Conservation (phyloP, 148 eudicot genomes). For the Camellia japonica region DNA sequence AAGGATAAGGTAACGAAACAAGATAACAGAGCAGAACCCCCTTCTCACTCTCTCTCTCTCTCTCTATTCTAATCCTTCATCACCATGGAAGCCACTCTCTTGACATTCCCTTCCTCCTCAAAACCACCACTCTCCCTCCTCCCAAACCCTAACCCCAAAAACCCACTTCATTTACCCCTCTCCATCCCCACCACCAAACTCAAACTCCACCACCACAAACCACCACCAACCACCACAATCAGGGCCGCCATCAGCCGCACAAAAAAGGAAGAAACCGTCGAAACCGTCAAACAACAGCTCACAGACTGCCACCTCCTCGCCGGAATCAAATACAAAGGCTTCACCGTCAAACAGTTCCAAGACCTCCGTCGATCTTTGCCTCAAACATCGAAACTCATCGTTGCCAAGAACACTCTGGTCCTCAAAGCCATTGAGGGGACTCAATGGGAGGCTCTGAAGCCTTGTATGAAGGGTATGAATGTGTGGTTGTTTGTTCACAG, state of each 20-base stretch:
- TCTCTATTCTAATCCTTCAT: not conserved
- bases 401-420: slow-evolving; percentile 86
- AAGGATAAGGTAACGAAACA: no score
- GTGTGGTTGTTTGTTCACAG: slow-evolving; percentile 85
- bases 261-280: slow-evolving; percentile 79
- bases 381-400: slow-evolving; percentile 52
- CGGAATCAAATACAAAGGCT: slow-evolving; percentile 77
- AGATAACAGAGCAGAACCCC: no score
- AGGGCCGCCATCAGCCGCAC: slow-evolving; percentile 72
- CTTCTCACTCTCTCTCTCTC: not conserved
- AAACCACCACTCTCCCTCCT: not conserved
- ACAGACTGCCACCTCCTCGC: slow-evolving; percentile 75
- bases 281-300: slow-evolving; percentile 63
- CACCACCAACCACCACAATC: slow-evolving; percentile 27
- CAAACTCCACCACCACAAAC: slow-evolving; percentile 12
- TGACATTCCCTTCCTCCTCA: slow-evolving; percentile 19
- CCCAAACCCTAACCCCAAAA: slow-evolving; percentile 22
- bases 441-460: slow-evolving; percentile 72
- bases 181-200: slow-evolving; percentile 6
- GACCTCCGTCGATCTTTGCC: slow-evolving; percentile 67
- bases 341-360: slow-evolving; percentile 78
- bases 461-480: slow-evolving; percentile 95
- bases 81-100: slow-evolving; percentile 35
- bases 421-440: slow-evolving; percentile 77
- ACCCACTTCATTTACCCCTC: slow-evolving; percentile 32